A percentile compares a stretch with the other conserved stretches of the same genome.
Evolutionary conservation across 129 eudicot genomes (phyloP).

Genomic region (Artemisia annua): DNA sequence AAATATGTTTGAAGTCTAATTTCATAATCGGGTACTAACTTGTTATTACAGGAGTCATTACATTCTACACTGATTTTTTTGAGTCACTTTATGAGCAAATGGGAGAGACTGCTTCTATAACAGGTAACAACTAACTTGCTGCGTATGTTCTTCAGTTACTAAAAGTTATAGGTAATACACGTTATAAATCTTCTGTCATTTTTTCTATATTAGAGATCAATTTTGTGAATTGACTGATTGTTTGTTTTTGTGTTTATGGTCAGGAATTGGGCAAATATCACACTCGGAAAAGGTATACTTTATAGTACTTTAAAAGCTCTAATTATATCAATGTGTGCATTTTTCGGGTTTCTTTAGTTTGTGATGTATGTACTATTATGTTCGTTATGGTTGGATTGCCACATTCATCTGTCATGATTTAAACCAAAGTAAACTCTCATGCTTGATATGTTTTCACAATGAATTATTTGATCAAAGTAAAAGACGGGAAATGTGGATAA

Average conservation of each 20-base stretch:
- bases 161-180: too few relatives aligned
- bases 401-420: not conserved
- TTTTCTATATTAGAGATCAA: not conserved
- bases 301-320: not conserved
- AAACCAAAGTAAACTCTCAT: constrained; percentile 1
- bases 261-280: constrained; percentile 83
- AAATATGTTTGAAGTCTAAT: too few relatives aligned
- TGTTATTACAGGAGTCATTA: too few relatives aligned
- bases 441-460: not conserved
- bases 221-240: constrained; percentile 21
- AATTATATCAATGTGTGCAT: not conserved
- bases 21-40: too few relatives aligned
- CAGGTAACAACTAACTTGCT: too few relatives aligned
- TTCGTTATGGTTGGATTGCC: constrained; percentile 15
- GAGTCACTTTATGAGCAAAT: too few relatives aligned
- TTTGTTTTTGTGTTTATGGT: constrained; percentile 38
- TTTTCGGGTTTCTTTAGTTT: not conserved
- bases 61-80: too few relatives aligned
- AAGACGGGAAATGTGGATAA: not conserved
- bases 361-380: not conserved
- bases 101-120: too few relatives aligned
- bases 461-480: not conserved
- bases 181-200: not conserved
- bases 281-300: constrained; percentile 70
- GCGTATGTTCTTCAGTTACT: too few relatives aligned